Evolutionary conservation across 2,329 filamentous ascomycete species (phyloP).

Genomic region (Colletotrichum plurivorum): DNA sequence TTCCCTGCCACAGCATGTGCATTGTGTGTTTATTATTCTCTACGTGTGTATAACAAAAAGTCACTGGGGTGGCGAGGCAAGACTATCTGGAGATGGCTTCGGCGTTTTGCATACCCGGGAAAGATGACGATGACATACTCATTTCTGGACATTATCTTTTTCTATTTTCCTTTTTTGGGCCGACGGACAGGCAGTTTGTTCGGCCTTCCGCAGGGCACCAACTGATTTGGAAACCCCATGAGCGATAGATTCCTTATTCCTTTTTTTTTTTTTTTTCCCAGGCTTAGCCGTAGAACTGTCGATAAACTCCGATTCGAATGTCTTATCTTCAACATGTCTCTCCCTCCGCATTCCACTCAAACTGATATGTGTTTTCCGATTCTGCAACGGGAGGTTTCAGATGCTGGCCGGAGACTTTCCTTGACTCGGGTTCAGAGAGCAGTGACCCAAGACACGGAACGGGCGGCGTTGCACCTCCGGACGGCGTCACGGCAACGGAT

Average conservation of each 20-base stretch:
- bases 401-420: not conserved
- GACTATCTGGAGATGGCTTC: constrained; percentile 12
- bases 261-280: too few species aligned
- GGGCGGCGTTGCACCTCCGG: too few species aligned
- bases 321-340: not conserved
- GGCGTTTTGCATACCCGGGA: constrained; percentile 23
- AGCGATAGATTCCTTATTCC: too few species aligned
- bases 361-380: not conserved
- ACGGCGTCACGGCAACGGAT: too few species aligned
- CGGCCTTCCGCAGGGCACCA: not conserved
- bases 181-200: not conserved
- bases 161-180: not conserved
- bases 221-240: too few species aligned
- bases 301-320: not conserved
- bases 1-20: constrained; percentile 8
- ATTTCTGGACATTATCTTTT: too few species aligned
- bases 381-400: not conserved
- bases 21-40: constrained; percentile 1
- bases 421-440: constrained; percentile 15
- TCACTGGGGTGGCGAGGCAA: not conserved
- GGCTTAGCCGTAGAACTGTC: not conserved
- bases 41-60: constrained; percentile 8
- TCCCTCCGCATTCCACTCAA: not conserved
- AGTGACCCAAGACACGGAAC: not conserved
- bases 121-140: not conserved